These are phyloP conservation scores for Kwoniella shivajii DNA, from an alignment of 1,284 basidiomycete species.

Conservation along the genomic window DNA sequence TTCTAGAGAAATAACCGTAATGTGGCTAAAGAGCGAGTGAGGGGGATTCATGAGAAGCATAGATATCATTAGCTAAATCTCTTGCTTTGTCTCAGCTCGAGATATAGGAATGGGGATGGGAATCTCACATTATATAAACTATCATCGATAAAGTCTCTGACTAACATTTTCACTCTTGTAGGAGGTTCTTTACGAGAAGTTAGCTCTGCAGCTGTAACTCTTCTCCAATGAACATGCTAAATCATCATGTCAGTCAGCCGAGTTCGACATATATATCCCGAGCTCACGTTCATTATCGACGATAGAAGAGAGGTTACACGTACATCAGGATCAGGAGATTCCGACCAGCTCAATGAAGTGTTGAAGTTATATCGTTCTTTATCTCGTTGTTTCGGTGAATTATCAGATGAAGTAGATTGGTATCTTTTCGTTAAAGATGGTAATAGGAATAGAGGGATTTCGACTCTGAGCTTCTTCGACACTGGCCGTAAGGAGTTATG, in stretches of 20 bases:
- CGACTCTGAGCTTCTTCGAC: neutral
- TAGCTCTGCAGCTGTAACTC: slow-evolving; percentile 75
- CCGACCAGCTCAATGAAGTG: slow-evolving; percentile 44
- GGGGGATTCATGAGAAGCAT: too few species aligned
- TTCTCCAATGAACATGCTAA: slow-evolving; percentile 59
- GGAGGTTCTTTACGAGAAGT: slow-evolving; percentile 68
- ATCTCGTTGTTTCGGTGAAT: slow-evolving; percentile 4
- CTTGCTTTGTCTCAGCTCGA: neutral
- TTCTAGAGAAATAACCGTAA: slow-evolving; percentile 95
- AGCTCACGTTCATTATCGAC: neutral
- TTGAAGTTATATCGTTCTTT: slow-evolving; percentile 51
- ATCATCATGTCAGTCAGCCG: neutral
- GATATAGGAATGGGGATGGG: neutral
- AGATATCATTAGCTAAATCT: neutral
- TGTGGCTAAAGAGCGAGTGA: slow-evolving; percentile 62
- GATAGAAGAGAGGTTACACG: slow-evolving; percentile 8
- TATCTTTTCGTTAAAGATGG: slow-evolving; percentile 4
- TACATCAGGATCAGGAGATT: slow-evolving; percentile 49
- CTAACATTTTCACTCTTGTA: slow-evolving; percentile 84
- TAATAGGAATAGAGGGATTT: slow-evolving; percentile 4
- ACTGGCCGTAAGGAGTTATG: too few species aligned
- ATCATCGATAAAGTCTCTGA: slow-evolving; percentile 96
- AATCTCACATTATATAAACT: slow-evolving; percentile 77
- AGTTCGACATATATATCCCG: neutral
- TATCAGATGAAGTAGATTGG: slow-evolving; percentile 7